Percentiles rank a stretch among this genome's conserved stretches.
phyloP scores from a whole-genome alignment of 2,329 filamentous ascomycete genomes.

The Penicillium paneum region DNA sequence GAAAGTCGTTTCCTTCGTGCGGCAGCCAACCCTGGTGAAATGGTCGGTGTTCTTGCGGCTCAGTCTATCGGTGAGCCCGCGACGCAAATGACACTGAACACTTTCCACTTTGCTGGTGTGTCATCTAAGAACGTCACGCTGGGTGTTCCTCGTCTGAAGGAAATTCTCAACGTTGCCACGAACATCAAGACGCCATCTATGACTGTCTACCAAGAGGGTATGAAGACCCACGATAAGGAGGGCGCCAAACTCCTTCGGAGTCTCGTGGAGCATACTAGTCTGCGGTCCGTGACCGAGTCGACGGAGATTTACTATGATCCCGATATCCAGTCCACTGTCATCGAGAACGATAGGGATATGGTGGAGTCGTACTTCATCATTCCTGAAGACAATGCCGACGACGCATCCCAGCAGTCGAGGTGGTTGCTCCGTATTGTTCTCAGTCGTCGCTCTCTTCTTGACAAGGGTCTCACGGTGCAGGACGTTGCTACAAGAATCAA shows the following conservation, averaged over 20 bases:
- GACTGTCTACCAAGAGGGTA: conserved; percentile 76
- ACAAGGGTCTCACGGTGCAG: conserved; percentile 82
- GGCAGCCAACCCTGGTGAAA: conserved; percentile 88
- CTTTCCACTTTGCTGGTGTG: conserved; percentile 99
- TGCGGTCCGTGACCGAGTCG: conserved; percentile 84
- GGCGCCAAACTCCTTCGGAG: conserved; percentile 82
- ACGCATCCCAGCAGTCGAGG: conserved; percentile 69
- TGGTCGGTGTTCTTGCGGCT: conserved; percentile 96
- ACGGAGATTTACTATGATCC: conserved; percentile 99
- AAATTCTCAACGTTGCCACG: conserved; percentile 95
- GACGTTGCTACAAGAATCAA: conserved; percentile 90
- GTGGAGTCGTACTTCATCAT: conserved; percentile 96
- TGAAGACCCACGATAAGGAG: conserved; percentile 64
- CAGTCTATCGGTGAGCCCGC: conserved; percentile 98
- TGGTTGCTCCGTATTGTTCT: conserved; percentile 94
- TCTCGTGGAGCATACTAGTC: conserved; percentile 87
- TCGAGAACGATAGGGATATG: conserved; percentile 85
- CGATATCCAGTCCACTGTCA: conserved; percentile 78
- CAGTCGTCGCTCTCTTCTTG: conserved; percentile 88
- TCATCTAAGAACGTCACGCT: conserved; percentile 99
- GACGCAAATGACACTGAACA: conserved; percentile 99
- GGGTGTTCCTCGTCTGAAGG: conserved; percentile 97
- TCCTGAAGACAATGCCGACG: conserved; percentile 72
- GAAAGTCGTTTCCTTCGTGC: conserved; percentile 84
- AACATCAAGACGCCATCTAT: conserved; percentile 99